Evolutionary conservation across 768 basidiomycete genomes (phyloP).

Genomic region (Albatrellus ellisii): DNA sequence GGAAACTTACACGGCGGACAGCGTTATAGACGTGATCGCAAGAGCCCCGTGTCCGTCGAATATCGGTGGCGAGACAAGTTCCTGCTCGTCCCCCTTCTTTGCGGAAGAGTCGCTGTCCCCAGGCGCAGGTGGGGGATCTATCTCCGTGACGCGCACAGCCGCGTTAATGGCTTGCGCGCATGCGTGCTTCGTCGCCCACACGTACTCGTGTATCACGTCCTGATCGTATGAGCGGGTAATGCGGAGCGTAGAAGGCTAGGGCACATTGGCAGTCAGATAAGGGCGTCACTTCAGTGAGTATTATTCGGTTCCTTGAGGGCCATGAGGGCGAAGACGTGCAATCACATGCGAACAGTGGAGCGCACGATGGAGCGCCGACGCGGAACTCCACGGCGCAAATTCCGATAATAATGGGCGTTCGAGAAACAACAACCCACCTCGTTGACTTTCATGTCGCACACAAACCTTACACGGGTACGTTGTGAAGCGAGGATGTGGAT

Average conservation of each 20-base stretch:
- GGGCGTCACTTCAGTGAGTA: not conserved
- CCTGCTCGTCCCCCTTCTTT: constrained; percentile 9
- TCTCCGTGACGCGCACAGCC: constrained; percentile 3
- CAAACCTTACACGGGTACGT: too few species aligned
- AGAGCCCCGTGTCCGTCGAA: not conserved
- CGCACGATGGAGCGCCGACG: not conserved
- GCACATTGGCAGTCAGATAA: not conserved
- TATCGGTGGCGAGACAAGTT: constrained; percentile 1
- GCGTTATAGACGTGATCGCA: not conserved
- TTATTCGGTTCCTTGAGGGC: not conserved
- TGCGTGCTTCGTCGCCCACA: constrained; percentile 19
- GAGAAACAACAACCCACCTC: too few species aligned
- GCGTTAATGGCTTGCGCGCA: constrained; percentile 10
- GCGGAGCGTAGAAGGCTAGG: not conserved
- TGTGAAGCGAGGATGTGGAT: too few species aligned
- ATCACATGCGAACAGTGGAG: too few species aligned
- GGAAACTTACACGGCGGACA: constrained; percentile 6
- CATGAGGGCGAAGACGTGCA: not conserved
- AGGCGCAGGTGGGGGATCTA: constrained; percentile 4
- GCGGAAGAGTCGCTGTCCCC: constrained; percentile 9
- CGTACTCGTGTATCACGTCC: constrained; percentile 19
- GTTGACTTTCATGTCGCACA: too few species aligned
- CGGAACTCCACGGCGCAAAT: too few species aligned
- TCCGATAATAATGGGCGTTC: too few species aligned
- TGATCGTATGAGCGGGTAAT: constrained; percentile 12